Base-by-base conservation (phyloP, 169 alveolate genomes). In the Perkinsus chesapeaki region DNA sequence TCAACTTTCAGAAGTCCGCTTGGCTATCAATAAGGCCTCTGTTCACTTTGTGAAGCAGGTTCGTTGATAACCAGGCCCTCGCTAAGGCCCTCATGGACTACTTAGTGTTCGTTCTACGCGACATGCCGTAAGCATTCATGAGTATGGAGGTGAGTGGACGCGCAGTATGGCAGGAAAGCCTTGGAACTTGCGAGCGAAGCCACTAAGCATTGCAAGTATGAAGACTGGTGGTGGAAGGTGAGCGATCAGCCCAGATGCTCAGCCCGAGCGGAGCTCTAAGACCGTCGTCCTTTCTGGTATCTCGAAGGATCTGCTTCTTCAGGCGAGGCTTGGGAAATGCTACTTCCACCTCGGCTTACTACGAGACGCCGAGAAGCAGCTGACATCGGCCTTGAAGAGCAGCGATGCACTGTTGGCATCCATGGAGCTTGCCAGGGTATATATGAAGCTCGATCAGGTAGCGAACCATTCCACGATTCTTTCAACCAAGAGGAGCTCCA, bases 161-260 rank as follows among this genome's bases (percentile, higher is more conserved):
- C 27, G 36, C 31, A 0, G 3, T 60, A 34, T 16, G 82, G 12
- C 73, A 96, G 97, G 95, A 95, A 96, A 92, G 98, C 98, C 39
- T 93, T 96, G 39, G 97, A 97, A 94, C 94, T 97, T 0, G 96
- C 98, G 5, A 94, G 97, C 90, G 98, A 97, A 95, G 97, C 97
- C 19, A 96, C 98, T 19, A 92, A 94, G 43, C 91, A 92, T 0
- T 48, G 93, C 39, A 95, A 96, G 43, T 97, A 93, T 91, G 93
- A 96, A 48, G 98, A 97, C 93, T 97, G 98, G 98, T 97, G 98
- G 98, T 97, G 98, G 98, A 97, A 96, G 93, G 82, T 60, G 82
- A 16, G 82, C 82, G 82, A 5, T 16, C 7, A 23, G 31, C 37
- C 82, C 7, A 60, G 31, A 23, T 60, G 82, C 12, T 1, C 7